Evolutionary conservation across 306 rosid genomes (phyloP).

Genomic region (Vigna reflexopilosa): DNA sequence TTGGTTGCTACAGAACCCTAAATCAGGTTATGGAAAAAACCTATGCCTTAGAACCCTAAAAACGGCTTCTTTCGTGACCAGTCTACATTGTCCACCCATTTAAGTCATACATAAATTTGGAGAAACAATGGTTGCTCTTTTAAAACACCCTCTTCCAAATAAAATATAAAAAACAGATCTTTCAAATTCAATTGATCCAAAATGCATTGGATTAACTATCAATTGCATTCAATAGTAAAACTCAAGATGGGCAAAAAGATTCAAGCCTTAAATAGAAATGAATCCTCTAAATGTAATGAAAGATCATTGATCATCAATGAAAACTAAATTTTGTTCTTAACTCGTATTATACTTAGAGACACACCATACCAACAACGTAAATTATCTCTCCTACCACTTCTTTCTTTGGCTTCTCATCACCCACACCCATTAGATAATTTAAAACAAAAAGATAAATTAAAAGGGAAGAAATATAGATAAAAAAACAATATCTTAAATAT

Average conservation of each 20-base stretch:
- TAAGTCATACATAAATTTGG: neutral
- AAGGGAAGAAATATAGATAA: neutral
- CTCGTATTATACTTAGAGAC: conserved; percentile 18
- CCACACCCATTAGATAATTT: neutral
- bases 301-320: neutral
- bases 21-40: neutral
- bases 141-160: neutral
- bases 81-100: neutral
- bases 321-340: conserved; percentile 26
- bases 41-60: neutral
- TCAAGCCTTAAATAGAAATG: neutral
- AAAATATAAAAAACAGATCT: neutral
- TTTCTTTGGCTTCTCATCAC: neutral
- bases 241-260: neutral
- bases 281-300: neutral
- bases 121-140: neutral
- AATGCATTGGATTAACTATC: neutral
- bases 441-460: neutral
- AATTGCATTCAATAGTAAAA: neutral
- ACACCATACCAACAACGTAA: neutral
- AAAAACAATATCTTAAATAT: conserved; percentile 17
- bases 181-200: neutral
- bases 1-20: too few species aligned
- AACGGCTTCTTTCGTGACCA: neutral
- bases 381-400: neutral